phyloP scores from a whole-genome alignment of 768 basidiomycete genomes.

The Psilocybe subaeruginosa region DNA sequence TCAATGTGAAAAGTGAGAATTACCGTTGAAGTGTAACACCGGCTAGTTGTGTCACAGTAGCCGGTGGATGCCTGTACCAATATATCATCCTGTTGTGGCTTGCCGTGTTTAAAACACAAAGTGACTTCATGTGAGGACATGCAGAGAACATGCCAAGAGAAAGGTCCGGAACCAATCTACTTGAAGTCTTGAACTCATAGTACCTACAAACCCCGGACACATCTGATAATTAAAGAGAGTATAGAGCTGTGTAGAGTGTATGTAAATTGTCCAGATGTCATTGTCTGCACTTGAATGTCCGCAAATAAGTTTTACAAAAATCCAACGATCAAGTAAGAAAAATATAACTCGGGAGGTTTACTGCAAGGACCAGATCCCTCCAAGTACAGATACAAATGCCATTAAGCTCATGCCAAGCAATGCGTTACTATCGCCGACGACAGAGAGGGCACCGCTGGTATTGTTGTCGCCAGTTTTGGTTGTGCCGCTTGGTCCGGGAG shows the following conservation, averaged over 20 bases:
- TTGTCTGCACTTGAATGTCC: background rate
- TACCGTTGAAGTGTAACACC: too few species aligned
- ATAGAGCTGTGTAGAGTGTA: background rate
- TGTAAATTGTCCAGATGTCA: background rate
- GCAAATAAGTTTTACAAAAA: background rate
- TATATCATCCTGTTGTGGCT: too few species aligned
- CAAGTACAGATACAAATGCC: constrained; percentile 19
- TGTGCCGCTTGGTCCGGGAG: constrained; percentile 12
- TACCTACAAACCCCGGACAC: too few species aligned
- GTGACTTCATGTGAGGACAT: too few species aligned
- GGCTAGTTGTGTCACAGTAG: too few species aligned
- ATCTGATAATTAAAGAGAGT: background rate
- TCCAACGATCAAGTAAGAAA: background rate
- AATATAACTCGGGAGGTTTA: constrained; percentile 1
- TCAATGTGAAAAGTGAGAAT: too few species aligned
- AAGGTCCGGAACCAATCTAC: too few species aligned
- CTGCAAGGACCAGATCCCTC: constrained; percentile 25
- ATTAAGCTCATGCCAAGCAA: constrained; percentile 23
- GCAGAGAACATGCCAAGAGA: too few species aligned
- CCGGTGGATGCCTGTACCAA: too few species aligned
- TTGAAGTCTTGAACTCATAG: too few species aligned
- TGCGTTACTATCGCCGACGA: constrained; percentile 13
- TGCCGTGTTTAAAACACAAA: too few species aligned
- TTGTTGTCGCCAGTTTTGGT: constrained; percentile 7
- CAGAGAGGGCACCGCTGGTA: constrained; percentile 17